Base-by-base conservation (phyloP, 495 filamentous ascomycete species). In the Penicillium bovifimosum region DNA sequence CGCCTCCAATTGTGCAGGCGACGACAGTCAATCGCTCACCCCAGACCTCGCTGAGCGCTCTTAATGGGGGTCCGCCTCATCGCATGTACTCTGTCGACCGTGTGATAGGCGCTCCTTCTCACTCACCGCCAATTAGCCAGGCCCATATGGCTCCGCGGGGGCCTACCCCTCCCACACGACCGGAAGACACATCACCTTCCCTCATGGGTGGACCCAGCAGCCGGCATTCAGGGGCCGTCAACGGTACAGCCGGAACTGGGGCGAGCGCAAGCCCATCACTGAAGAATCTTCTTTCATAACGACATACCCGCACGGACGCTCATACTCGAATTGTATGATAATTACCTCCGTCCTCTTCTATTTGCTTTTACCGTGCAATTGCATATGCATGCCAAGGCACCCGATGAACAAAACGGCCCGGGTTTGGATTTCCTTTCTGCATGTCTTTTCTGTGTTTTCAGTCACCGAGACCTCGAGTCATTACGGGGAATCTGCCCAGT, bases 201-300 rank as follows among this genome's bases (percentile, higher is more conserved):
- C 38, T 58, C 35, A 46, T 67, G 41, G 49, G 63, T 28, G 56
- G 55, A 14, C 51, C 62, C 11, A 69, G 56, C 50, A 61, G 58
- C 44, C 63, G 74, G 40, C 65, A 65, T 31, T 36, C 66, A 1
- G 64, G 61, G n/a, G 59, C n/a, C n/a, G n/a, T 64, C 41, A 74
- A 70, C 18, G 74, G 69, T 11, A 64, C 69, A 16, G 53, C 66
- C 4, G 63, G 66, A 14, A 68, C 71, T 39, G 67, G 71, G 3
- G 87, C 87, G 5, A 91, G 87, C 52, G 85, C 86, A 31, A 90
- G 83, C 55, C 86, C 87, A 11, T 90, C 86, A 24, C 62, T 91
- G 52, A 81, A 84, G 56, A 90, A 91, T 60, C 66, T 91, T 47
- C 76, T 91, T 31, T 87, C 82, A 28, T 89, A 64, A 72, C 54